phyloP scores from a whole-genome alignment of 2,329 filamentous ascomycete species.

The Colletotrichum orchidophilum region DNA sequence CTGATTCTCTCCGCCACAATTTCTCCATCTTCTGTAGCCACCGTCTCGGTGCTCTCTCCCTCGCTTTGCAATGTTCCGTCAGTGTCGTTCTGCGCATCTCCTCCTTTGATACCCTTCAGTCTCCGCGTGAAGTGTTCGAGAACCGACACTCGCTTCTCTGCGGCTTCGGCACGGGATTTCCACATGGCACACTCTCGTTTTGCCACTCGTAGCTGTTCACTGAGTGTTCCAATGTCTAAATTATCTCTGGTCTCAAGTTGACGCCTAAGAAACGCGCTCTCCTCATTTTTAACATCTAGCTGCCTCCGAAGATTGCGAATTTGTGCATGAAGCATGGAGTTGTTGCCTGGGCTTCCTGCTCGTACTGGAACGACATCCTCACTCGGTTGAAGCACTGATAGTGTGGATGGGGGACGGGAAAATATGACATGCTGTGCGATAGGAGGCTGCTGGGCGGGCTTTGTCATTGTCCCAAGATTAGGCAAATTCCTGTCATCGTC shows the following conservation, averaged over 20 bases:
- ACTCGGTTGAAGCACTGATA: slow-evolving; percentile 32
- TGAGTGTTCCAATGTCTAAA: slow-evolving; percentile 55
- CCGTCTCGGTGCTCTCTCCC: neutral
- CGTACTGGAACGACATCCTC: neutral
- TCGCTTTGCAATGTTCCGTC: neutral
- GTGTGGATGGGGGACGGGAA: slow-evolving; percentile 44
- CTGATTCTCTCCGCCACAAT: slow-evolving; percentile 4
- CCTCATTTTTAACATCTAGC: slow-evolving; percentile 56
- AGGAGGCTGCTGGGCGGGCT: slow-evolving; percentile 47
- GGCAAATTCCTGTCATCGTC: slow-evolving; percentile 35
- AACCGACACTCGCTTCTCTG: slow-evolving; percentile 61
- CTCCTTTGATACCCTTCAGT: slow-evolving; percentile 43
- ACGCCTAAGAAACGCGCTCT: slow-evolving; percentile 53
- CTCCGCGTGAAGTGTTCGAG: slow-evolving; percentile 54
- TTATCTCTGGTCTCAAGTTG: slow-evolving; percentile 56
- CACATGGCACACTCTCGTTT: slow-evolving; percentile 57
- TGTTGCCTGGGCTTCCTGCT: slow-evolving; percentile 40
- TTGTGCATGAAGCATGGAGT: slow-evolving; percentile 55
- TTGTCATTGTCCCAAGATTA: slow-evolving; percentile 50
- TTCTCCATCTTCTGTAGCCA: slow-evolving; percentile 15
- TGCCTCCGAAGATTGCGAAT: slow-evolving; percentile 59
- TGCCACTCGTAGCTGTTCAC: slow-evolving; percentile 56
- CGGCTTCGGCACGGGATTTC: slow-evolving; percentile 64
- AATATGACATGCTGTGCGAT: slow-evolving; percentile 50
- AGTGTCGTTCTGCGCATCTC: slow-evolving; percentile 12